Evolutionary conservation across 139 green algal species (phyloP), one percentile per base, ranked within the genome.

Genomic region (Ettlia oleoabundans): DNA sequence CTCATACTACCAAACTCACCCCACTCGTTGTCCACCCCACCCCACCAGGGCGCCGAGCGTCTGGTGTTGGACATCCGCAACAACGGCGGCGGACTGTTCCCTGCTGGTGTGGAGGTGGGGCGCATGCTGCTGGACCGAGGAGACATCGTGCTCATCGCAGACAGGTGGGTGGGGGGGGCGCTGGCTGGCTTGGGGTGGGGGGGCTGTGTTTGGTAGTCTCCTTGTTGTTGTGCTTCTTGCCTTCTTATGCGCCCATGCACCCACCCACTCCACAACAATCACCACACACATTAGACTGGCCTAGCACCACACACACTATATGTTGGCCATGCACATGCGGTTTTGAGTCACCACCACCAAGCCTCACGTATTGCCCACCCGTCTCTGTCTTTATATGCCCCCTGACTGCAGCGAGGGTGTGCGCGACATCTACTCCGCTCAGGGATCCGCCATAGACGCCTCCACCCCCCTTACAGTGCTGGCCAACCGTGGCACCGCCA

Each of bases 401-500:
- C 10, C 4, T 78, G 15, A 6, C 9, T 43, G 68, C 58, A 71
- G 72, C 66, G 72, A 93, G 24, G 96, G 96, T 28, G 90, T 98
- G 43, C 86, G 93, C 3, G 96, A 99, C 85, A 93, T 96, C 28
- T 98, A 97, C 76, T 94, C 93, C 2, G 93, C 93, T 0, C 87
- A 97, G 38, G 86, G 89, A 62, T 76, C 38, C 26, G 83, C 86
- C 32, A 21, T 92, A 9, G 82, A 88, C 9, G 32, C 90, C 28
- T 75, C 40, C 4, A 89, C 89, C 15, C 95, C 93, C 15, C 82
- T 98, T 37, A 51, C 83, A 37, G 88, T 98, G 70, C 91, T 98
- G 42, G 96, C 99, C 52, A 99, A 99, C 88, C 93, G 93, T 42
- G 95, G 96, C n/a, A 99, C 96, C 8, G 96, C 96, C 5, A 95